Conservation (phyloP, 2,329 filamentous ascomycete genomes). For the Xylariaceae sp. region DNA sequence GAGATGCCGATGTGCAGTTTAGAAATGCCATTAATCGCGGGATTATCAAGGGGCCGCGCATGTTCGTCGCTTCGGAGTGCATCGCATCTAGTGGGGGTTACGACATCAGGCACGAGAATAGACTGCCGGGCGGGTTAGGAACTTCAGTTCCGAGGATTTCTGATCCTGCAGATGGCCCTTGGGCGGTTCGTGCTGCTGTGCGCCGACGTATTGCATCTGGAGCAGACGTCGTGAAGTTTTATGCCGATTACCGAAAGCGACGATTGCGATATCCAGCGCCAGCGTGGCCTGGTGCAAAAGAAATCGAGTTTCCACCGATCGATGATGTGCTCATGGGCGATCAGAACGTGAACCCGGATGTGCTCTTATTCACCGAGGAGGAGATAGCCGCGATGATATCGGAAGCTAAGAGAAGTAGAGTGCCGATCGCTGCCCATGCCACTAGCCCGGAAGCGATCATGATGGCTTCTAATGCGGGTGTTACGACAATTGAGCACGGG, state of each 20-base stretch:
- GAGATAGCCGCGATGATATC: conserved; percentile 48
- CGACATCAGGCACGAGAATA: conserved; percentile 46
- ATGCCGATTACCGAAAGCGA: conserved; percentile 45
- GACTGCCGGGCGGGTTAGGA: conserved; percentile 19
- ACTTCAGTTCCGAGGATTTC: conserved; percentile 34
- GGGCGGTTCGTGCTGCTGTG: conserved; percentile 43
- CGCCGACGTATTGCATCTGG: conserved; percentile 44
- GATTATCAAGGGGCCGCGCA: conserved; percentile 49
- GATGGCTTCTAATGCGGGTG: conserved; percentile 45
- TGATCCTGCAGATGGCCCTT: conserved; percentile 45
- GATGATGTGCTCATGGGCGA: conserved; percentile 15
- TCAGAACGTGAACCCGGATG: conserved; percentile 35
- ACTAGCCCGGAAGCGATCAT: conserved; percentile 39
- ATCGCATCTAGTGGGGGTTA: conserved; percentile 49
- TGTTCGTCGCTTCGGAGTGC: conserved; percentile 52
- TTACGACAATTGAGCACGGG: conserved; percentile 46
- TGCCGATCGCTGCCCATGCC: conserved; percentile 43
- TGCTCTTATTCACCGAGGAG: conserved; percentile 43
- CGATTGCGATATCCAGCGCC: conserved; percentile 39
- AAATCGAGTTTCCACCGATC: conserved; percentile 34
- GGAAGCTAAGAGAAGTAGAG: conserved; percentile 39
- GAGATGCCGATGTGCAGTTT: conserved; percentile 46
- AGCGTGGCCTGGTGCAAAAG: conserved; percentile 25
- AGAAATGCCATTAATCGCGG: conserved; percentile 53
- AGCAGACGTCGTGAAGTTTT: conserved; percentile 50